Percentiles rank a stretch among this genome's conserved stretches.
Evolutionary conservation across 257 asterid species (phyloP).

Genomic region (Penstemon newberryi): DNA sequence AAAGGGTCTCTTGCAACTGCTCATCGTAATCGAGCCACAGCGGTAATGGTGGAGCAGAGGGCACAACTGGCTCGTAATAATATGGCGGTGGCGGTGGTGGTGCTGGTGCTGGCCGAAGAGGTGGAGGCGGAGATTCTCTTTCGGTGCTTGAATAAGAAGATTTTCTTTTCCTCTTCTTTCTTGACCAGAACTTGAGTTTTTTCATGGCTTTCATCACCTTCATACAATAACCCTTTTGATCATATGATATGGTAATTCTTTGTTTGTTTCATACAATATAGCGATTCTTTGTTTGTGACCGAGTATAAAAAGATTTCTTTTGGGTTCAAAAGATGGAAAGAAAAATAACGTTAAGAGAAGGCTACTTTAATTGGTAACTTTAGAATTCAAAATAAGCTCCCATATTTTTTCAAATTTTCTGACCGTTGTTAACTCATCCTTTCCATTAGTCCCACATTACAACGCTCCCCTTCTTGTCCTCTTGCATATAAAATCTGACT

Average conservation of each 20-base stretch:
- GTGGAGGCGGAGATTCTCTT: slow-evolving; percentile 33
- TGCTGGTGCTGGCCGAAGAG: slow-evolving; percentile 36
- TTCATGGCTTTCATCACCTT: slow-evolving; percentile 63
- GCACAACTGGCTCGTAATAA: slow-evolving; percentile 41
- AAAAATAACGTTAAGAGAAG: background rate
- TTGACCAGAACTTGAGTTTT: slow-evolving; percentile 74
- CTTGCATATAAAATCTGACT: no score
- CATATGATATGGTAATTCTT: background rate
- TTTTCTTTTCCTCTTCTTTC: slow-evolving; percentile 52
- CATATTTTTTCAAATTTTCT: slow-evolving; percentile 28
- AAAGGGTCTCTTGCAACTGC: slow-evolving; percentile 32
- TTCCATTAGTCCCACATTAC: no score
- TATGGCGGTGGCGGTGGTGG: slow-evolving; percentile 27
- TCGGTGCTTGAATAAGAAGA: background rate
- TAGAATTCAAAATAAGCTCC: background rate
- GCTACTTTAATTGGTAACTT: slow-evolving; percentile 1
- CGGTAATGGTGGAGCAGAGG: slow-evolving; percentile 78
- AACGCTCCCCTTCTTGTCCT: no score
- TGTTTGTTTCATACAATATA: background rate
- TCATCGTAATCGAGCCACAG: slow-evolving; percentile 49
- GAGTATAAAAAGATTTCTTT: background rate
- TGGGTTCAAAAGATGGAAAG: slow-evolving; percentile 12
- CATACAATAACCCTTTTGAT: slow-evolving; percentile 33
- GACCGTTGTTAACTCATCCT: slow-evolving; percentile 34
- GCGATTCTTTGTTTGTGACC: background rate